Evolutionary conservation across 1,284 basidiomycete genomes (phyloP), one percentile per base, ranked within the genome.

Genomic region (Naganishia sp.): DNA sequence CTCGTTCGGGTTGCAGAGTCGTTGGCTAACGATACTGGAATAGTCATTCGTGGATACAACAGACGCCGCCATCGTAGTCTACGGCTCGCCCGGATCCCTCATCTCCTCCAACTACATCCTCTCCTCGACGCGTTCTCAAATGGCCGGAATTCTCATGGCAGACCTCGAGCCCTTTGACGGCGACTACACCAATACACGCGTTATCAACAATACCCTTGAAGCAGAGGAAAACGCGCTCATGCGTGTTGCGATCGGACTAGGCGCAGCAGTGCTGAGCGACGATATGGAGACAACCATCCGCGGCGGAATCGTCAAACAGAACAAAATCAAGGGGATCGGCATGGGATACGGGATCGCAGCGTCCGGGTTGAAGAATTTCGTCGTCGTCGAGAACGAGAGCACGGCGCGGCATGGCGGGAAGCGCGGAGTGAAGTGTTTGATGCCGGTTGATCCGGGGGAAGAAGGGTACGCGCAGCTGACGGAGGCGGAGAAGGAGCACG

Each of bases 111-210:
- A 83, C 71, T 74, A 66, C 10, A 77, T 81, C 66, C 65, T 69
- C n/a, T 70, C 79, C 6, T 66, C 70, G n/a, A 66, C 66, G 0
- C 56, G 69, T 11, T 75, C 75, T 2, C 74, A 75, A 3, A 79
- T 82, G 73, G 81, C 80, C 3, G 82, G 82, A 4, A 81, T 83
- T 65, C 75, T 82, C 64, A 72, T 80, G 67, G 80, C 81, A 23
- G 81, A 83, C 65, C 73, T 72, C 10, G 71, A 72, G 2, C 81
- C 82, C 0, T 81, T 78, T 49, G 71, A 75, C 13, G 81, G 81
- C 5, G 75, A 80, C 61, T 83, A 80, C 71, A 71, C 71, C 0
- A 76, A 75, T 7, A 76, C 76, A 18, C 62, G 75, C 5, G 77
- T 83, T 62, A 70, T 73, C 45, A 72, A 71, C 65, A 83, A 83